These are phyloP conservation scores for Fusarium sp. DNA, from an alignment of 2,329 filamentous ascomycete species.

Conservation along the genomic window DNA sequence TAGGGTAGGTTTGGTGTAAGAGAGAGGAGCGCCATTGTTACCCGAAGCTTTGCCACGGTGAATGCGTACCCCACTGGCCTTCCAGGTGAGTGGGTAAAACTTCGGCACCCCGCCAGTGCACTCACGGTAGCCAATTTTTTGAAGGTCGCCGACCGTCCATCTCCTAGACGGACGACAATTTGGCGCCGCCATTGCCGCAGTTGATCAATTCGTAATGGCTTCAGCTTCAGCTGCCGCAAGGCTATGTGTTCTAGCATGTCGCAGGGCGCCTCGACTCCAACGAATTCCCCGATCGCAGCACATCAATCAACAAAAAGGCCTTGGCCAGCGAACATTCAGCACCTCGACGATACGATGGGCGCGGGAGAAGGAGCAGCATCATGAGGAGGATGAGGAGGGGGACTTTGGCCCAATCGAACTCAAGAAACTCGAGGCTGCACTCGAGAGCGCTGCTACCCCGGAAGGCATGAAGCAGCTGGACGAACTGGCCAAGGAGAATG, in stretches of 20 bases:
- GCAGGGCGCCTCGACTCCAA: conserved; percentile 47
- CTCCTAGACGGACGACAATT: conserved; percentile 39
- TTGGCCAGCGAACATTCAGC: conserved; percentile 51
- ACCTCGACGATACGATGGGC: conserved; percentile 52
- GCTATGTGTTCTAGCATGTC: conserved; percentile 56
- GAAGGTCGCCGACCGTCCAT: conserved; percentile 39
- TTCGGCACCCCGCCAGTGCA: conserved; percentile 36
- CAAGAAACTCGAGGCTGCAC: conserved; percentile 51
- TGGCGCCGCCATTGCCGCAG: conserved; percentile 44
- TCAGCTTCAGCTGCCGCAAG: conserved; percentile 57
- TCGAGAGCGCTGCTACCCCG: conserved; percentile 51
- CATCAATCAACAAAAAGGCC: conserved; percentile 40
- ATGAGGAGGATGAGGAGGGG: conserved; percentile 45
- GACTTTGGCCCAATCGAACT: conserved; percentile 48
- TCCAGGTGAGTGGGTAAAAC: conserved; percentile 43
- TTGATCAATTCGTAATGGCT: conserved; percentile 54
- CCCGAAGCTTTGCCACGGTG: conserved; percentile 28
- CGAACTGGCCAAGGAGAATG: conserved; percentile 55
- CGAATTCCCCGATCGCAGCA: conserved; percentile 45
- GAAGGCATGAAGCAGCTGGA: conserved; percentile 55
- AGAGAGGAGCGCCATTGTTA: conserved; percentile 18
- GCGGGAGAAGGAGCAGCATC: conserved; percentile 35
- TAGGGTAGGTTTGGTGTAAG: conserved; percentile 35
- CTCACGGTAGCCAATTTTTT: conserved; percentile 51
- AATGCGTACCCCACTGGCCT: background rate